Conservation (phyloP, 768 basidiomycete genomes). For the Mycena rosella region DNA sequence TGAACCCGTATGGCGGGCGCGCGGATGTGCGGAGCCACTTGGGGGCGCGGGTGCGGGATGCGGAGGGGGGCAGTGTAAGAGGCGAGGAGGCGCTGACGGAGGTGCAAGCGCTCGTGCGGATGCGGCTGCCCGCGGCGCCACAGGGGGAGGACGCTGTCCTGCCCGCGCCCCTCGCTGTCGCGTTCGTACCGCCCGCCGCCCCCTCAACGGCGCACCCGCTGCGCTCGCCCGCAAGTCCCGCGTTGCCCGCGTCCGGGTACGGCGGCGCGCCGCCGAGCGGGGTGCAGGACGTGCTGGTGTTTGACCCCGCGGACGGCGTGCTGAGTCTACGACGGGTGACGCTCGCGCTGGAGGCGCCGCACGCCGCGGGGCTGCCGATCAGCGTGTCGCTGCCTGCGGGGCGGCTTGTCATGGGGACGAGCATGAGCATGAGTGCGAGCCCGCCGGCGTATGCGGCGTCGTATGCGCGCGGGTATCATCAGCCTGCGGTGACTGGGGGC, state of each 20-base stretch:
- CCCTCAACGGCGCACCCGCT: slow-evolving; percentile 53
- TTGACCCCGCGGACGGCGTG: slow-evolving; percentile 69
- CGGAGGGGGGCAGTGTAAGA: slow-evolving; percentile 14
- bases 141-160: slow-evolving; percentile 8
- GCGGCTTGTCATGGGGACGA: slow-evolving; percentile 53
- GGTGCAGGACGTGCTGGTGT: slow-evolving; percentile 76
- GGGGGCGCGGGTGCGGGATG: slow-evolving; percentile 69
- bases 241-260: slow-evolving; percentile 47
- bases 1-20: slow-evolving; percentile 51
- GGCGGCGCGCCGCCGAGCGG: slow-evolving; percentile 46
- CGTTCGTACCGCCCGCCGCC: slow-evolving; percentile 57
- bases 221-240: slow-evolving; percentile 30
- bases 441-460: slow-evolving; percentile 68
- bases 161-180: slow-evolving; percentile 64
- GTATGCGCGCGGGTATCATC: slow-evolving; percentile 52
- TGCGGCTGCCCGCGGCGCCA: slow-evolving; percentile 48
- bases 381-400: slow-evolving; percentile 72
- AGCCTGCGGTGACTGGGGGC: not conserved
- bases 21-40: slow-evolving; percentile 74
- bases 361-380: slow-evolving; percentile 40
- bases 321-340: slow-evolving; percentile 64
- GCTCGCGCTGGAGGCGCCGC: slow-evolving; percentile 58
- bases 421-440: slow-evolving; percentile 51
- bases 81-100: slow-evolving; percentile 53
- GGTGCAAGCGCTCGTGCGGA: slow-evolving; percentile 67